These are phyloP conservation scores for Penicillium sp. DNA, from an alignment of 2,329 filamentous ascomycete genomes.

Conservation along the genomic window DNA sequence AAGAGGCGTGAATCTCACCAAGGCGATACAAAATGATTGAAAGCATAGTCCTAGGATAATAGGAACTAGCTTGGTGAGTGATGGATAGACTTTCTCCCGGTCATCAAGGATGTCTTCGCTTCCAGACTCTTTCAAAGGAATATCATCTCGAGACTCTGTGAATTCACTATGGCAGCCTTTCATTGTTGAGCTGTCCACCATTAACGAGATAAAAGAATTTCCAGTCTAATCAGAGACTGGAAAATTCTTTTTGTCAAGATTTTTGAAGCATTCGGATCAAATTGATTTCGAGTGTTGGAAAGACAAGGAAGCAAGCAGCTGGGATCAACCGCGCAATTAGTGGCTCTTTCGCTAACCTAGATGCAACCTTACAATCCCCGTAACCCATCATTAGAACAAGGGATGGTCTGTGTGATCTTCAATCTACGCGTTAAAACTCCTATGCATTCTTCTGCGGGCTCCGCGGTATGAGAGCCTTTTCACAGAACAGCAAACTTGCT, in stretches of 20 bases:
- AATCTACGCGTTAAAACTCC: background rate
- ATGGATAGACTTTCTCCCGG: conserved; percentile 38
- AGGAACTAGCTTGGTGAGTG: conserved; percentile 35
- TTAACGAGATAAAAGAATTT: conserved; percentile 5
- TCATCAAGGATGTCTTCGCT: conserved; percentile 18
- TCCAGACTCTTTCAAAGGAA: conserved; percentile 22
- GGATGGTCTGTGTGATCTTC: conserved; percentile 7
- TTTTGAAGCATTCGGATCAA: conserved; percentile 4
- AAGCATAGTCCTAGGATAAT: conserved; percentile 43
- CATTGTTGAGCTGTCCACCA: conserved; percentile 14
- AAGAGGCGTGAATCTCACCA: conserved; percentile 26
- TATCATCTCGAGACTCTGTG: conserved; percentile 21
- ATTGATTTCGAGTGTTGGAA: background rate
- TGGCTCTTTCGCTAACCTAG: background rate
- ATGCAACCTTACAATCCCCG: conserved; percentile 7
- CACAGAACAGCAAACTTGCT: too few relatives aligned
- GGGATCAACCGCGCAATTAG: background rate
- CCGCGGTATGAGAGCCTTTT: conserved; percentile 6
- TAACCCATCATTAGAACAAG: conserved; percentile 11
- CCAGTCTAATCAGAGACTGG: conserved; percentile 2
- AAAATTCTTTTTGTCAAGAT: background rate
- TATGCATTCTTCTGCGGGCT: conserved; percentile 4
- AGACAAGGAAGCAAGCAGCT: too few relatives aligned
- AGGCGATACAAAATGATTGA: conserved; percentile 43
- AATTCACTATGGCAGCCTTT: conserved; percentile 13